Percentiles rank a stretch among this genome's conserved stretches.
Conservation (phyloP, 768 basidiomycete genomes). For the Tephrocybe sp. region DNA sequence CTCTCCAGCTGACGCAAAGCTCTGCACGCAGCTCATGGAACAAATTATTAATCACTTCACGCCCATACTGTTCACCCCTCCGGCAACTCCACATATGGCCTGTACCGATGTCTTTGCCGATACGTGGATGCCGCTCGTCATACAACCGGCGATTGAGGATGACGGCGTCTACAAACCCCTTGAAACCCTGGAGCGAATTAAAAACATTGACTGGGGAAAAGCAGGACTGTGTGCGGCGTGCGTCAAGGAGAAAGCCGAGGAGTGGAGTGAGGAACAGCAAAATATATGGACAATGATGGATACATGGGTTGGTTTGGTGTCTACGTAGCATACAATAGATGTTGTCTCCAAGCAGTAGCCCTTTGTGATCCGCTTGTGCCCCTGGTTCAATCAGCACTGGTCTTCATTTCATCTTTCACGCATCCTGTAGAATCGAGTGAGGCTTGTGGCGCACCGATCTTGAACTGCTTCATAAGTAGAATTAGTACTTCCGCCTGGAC, state of each 20-base stretch:
- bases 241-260: conserved; percentile 54
- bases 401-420: no score
- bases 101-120: conserved; percentile 76
- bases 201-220: conserved; percentile 55
- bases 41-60: conserved; percentile 66
- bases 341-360: not conserved
- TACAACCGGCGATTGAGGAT: conserved; percentile 59
- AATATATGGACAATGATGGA: conserved; percentile 62
- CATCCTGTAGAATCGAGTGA: no score
- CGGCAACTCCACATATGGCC: conserved; percentile 67
- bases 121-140: conserved; percentile 71
- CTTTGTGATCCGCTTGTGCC: no score
- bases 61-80: conserved; percentile 69
- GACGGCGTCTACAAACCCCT: conserved; percentile 70
- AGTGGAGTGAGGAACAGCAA: conserved; percentile 65
- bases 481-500: no score
- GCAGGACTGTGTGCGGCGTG: conserved; percentile 63
- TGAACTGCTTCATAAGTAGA: no score
- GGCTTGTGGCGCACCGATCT: no score
- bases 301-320: conserved; percentile 44
- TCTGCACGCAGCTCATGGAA: conserved; percentile 51
- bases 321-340: not conserved
- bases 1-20: conserved; percentile 32
- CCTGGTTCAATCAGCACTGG: no score
- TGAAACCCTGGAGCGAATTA: conserved; percentile 65